Conservation (phyloP, 2,329 filamentous ascomycete genomes). For the Monosporascus sp. region DNA sequence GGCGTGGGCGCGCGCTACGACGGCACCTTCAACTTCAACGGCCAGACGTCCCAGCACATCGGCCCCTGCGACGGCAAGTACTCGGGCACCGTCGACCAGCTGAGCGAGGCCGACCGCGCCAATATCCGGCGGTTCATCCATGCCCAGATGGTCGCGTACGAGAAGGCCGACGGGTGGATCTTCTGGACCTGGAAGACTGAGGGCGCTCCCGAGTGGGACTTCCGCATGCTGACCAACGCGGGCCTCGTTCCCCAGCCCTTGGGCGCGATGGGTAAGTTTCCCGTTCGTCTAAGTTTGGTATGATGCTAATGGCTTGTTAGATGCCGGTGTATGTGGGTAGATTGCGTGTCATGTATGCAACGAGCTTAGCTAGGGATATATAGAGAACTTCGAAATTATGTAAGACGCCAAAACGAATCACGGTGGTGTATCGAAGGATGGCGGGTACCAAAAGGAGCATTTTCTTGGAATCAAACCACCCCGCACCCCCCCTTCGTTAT, state of each 20-base stretch:
- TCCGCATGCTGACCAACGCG: conserved; percentile 36
- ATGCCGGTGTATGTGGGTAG: background rate
- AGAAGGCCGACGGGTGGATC: conserved; percentile 72
- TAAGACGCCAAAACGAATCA: too few species aligned
- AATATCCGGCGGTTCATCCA: conserved; percentile 68
- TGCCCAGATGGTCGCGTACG: conserved; percentile 71
- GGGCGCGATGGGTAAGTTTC: conserved; percentile 3
- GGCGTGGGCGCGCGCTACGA: conserved; percentile 67
- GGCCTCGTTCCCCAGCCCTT: conserved; percentile 10
- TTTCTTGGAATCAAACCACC: too few species aligned
- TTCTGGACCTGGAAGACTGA: conserved; percentile 82
- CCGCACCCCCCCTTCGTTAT: too few species aligned
- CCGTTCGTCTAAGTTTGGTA: background rate
- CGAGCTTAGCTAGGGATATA: too few species aligned
- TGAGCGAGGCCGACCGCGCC: conserved; percentile 55
- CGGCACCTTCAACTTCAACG: conserved; percentile 48
- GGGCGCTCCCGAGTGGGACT: conserved; percentile 69
- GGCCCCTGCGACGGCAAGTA: conserved; percentile 44
- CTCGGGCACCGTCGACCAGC: conserved; percentile 6
- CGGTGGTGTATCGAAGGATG: too few species aligned
- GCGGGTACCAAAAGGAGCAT: too few species aligned
- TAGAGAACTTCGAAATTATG: too few species aligned
- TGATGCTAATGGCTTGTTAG: background rate
- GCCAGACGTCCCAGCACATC: conserved; percentile 42
- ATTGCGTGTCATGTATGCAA: too few species aligned